phyloP scores from a whole-genome alignment of 1,284 basidiomycete genomes.

The Rhizoctonia solani region DNA sequence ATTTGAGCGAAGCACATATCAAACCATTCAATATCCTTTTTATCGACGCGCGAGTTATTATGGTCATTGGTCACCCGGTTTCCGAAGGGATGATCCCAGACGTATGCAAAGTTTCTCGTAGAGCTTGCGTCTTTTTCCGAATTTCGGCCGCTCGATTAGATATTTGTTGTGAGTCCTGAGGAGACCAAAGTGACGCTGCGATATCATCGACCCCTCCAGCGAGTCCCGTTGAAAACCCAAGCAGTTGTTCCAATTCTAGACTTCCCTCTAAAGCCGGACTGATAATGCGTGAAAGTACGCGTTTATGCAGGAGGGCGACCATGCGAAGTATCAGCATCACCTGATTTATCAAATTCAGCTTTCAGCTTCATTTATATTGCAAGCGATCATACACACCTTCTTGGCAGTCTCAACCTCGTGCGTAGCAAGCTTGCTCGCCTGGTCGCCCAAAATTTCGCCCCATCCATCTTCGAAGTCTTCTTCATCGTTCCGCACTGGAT shows the following conservation, averaged over 20 bases:
- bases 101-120: conserved; percentile 46
- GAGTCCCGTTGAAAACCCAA: conserved; percentile 55
- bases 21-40: conserved; percentile 56
- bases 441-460: conserved; percentile 63
- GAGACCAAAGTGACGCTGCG: conserved; percentile 62
- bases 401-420: conserved; percentile 56
- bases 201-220: conserved; percentile 64
- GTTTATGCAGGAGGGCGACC: conserved; percentile 63
- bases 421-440: conserved; percentile 47
- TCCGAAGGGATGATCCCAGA: conserved; percentile 37
- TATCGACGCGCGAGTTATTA: conserved; percentile 44
- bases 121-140: conserved; percentile 45
- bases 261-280: conserved; percentile 42
- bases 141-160: conserved; percentile 46
- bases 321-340: conserved; percentile 52
- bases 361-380: conserved; percentile 43
- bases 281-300: conserved; percentile 58
- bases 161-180: conserved; percentile 57
- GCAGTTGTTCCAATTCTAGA: conserved; percentile 55
- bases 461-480: conserved; percentile 53
- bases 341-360: conserved; percentile 27
- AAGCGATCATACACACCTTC: conserved; percentile 50
- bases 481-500: conserved; percentile 46
- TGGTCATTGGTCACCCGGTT: conserved; percentile 41
- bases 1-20: conserved; percentile 65